Evolutionary conservation across 805 yeast genomes (phyloP).

Genomic region (Teunomyces barrocoloradensis): DNA sequence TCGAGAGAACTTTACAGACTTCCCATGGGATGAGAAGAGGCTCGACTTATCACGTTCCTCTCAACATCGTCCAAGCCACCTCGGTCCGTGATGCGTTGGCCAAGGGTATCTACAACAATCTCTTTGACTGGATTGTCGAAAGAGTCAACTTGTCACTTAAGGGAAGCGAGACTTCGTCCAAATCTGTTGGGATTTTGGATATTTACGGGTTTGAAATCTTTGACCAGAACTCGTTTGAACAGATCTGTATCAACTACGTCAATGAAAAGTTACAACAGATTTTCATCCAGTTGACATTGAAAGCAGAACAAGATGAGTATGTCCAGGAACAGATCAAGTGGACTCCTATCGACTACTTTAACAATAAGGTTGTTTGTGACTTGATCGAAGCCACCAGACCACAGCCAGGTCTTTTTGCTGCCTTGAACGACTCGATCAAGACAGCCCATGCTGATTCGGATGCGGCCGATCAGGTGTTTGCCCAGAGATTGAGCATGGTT

Average conservation of each 20-base stretch:
- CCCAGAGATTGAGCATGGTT: conserved; percentile 85
- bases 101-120: conserved; percentile 86
- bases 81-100: conserved; percentile 96
- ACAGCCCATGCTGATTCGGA: conserved; percentile 97
- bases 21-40: conserved; percentile 88
- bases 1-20: conserved; percentile 85
- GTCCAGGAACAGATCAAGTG: conserved; percentile 92
- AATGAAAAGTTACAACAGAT: conserved; percentile 96
- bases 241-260: conserved; percentile 91
- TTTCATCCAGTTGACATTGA: conserved; percentile 90
- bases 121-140: conserved; percentile 95
- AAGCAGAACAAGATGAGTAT: conserved; percentile 97
- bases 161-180: conserved; percentile 45
- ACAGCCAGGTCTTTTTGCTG: conserved; percentile 89
- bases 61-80: conserved; percentile 87
- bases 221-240: conserved; percentile 93
- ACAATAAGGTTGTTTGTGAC: conserved; percentile 95
- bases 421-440: conserved; percentile 93
- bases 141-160: conserved; percentile 78
- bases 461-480: conserved; percentile 96
- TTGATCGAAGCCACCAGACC: conserved; percentile 91
- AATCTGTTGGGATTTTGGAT: conserved; percentile 90
- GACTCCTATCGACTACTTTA: conserved; percentile 96
- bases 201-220: conserved; percentile 96
- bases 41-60: conserved; percentile 90